Base-by-base conservation (phyloP, 2,329 filamentous ascomycete genomes). In the Aspergillus candidus region DNA sequence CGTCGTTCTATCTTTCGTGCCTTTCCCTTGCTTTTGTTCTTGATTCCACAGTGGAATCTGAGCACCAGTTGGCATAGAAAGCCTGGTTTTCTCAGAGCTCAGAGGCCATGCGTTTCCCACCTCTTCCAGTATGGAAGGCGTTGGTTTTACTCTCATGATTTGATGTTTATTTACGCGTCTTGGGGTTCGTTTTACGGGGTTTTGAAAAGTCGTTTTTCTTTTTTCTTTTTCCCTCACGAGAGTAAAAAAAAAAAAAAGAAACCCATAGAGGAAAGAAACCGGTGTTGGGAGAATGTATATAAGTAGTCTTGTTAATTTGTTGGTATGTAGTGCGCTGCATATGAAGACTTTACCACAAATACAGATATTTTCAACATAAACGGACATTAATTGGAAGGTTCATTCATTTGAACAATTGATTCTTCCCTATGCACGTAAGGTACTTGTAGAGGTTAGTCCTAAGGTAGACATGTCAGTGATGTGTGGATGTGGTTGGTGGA, bases 241-340 rank as follows among this genome's bases (percentile, higher is more conserved):
- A 50, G 50, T 56, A 52, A 43, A 40, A 44, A 51, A 51, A 51
- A 52, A 43, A 46, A 46, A 50, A 52, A 48, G 48, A 50, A 57
- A 52, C 42, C 41, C 43, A 51, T 47, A 51, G 53, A 43, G 46
- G 45, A 50, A 52, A 48, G 48, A 53, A 56, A 53, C 40, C 56
- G 55, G 59, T 65, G 60, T 63, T 61, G 34, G 50, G 51, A 54
- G 51, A 54, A 45, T 63, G 60, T 65, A 65, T 56, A 65, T 63
- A 63, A 55, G 55, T 58, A 55, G 51, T 48, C 40, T 48, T 46
- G 43, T 40, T 34, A 27, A 45, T 48, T 32, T 27, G 22, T 27
- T 10, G 8, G 22, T 7, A 27, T 27, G 22, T 27, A 27, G 22
- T 27, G 22, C 22, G 22, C 22, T 27, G 22, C 22, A 27, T 27